A percentile compares a stretch with the other conserved stretches of the same genome.
These are phyloP conservation scores for Helianthus annuus DNA, from an alignment of 129 eudicot species.

Conservation along the genomic window HanXRQr2.0-SUNRISE NC_035446.2:167668603-167669102, in stretches of 20 bases:
- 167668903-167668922: conserved; percentile 60
- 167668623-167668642: neutral
- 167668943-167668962: neutral
- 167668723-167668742: conserved; percentile 97
- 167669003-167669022: conserved; percentile 1
- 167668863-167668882: conserved; percentile 56
- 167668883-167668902: conserved; percentile 61
- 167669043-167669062: too few species aligned
- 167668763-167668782: conserved; percentile 73
- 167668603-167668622: neutral
- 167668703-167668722: conserved; percentile 82
- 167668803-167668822: conserved; percentile 94
- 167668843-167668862: conserved; percentile 42
- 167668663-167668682: conserved; percentile 23
- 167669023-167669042: neutral
- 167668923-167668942: conserved; percentile 61
- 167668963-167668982: conserved; percentile 28
- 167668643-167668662: neutral
- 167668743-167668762: conserved; percentile 94
- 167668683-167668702: conserved; percentile 82
- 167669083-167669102: too few species aligned
- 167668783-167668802: conserved; percentile 70
- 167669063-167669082: too few species aligned
- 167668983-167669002: conserved; percentile 11
- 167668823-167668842: conserved; percentile 92